Percentiles rank a stretch among this genome's conserved stretches.
phyloP scores from a whole-genome alignment of 2,329 filamentous ascomycete genomes.

The Ustilaginoidea virens region DNA sequence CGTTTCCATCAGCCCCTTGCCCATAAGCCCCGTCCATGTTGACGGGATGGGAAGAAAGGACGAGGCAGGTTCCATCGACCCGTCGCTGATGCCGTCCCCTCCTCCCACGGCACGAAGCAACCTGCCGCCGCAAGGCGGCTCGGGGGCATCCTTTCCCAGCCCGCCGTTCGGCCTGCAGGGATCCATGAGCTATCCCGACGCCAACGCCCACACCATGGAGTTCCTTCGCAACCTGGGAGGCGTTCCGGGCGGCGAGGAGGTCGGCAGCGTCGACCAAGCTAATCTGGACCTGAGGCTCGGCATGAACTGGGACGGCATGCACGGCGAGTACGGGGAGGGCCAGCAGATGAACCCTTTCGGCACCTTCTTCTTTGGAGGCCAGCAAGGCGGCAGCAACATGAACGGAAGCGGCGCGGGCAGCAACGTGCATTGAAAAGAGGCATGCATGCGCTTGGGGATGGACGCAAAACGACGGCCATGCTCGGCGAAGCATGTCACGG shows the following conservation, averaged over 20 bases:
- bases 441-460: no score
- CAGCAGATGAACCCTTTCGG: conserved; percentile 55
- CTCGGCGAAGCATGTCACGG: no score
- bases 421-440: conserved; percentile 3
- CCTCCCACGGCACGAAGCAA: conserved; percentile 23
- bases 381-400: conserved; percentile 15
- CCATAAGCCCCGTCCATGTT: no score
- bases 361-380: conserved; percentile 55
- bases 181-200: conserved; percentile 25
- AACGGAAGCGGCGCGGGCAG: neutral
- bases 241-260: conserved; percentile 16
- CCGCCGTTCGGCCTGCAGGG: conserved; percentile 19
- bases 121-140: conserved; percentile 16
- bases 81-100: conserved; percentile 28
- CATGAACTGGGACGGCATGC: conserved; percentile 46
- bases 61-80: conserved; percentile 19
- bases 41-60: no score
- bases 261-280: conserved; percentile 23
- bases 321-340: conserved; percentile 47
- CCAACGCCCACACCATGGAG: conserved; percentile 36
- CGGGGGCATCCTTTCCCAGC: conserved; percentile 15
- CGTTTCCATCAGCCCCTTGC: no score
- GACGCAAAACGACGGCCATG: no score
- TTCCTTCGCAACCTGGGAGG: conserved; percentile 32
- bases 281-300: conserved; percentile 52